phyloP scores from a whole-genome alignment of 1,139 yeast species.

The Meyerozyma guilliermondii region DNA sequence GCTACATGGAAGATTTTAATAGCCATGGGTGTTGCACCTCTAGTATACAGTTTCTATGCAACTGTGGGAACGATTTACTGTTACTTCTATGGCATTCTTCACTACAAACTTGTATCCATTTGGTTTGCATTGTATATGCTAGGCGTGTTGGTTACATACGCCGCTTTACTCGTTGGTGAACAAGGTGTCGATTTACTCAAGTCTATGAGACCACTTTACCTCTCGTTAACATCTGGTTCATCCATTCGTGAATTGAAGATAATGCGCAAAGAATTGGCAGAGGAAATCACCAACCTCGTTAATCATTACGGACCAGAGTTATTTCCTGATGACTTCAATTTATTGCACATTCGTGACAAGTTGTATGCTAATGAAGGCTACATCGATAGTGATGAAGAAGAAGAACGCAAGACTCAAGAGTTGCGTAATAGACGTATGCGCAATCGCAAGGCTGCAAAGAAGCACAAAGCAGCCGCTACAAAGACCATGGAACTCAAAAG shows the following conservation, averaged over 20 bases:
- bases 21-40: slow-evolving; percentile 83
- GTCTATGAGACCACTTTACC: slow-evolving; percentile 74
- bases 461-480: slow-evolving; percentile 9
- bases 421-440: slow-evolving; percentile 42
- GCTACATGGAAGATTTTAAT: slow-evolving; percentile 96
- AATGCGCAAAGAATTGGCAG: slow-evolving; percentile 33
- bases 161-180: slow-evolving; percentile 88
- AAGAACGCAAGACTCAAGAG: slow-evolving; percentile 51
- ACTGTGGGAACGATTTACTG: slow-evolving; percentile 54
- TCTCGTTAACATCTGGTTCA: slow-evolving; percentile 63
- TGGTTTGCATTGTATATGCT: slow-evolving; percentile 48
- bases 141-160: slow-evolving; percentile 72
- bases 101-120: slow-evolving; percentile 22
- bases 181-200: slow-evolving; percentile 87
- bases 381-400: slow-evolving; percentile 48
- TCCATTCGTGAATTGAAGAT: slow-evolving; percentile 49
- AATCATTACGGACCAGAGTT: slow-evolving; percentile 42
- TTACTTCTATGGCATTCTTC: slow-evolving; percentile 19
- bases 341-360: slow-evolving; percentile 31
- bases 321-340: slow-evolving; percentile 44
- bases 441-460: slow-evolving; percentile 18
- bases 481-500: neutral
- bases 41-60: slow-evolving; percentile 77
- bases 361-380: slow-evolving; percentile 23
- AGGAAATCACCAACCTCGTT: slow-evolving; percentile 40